Base-by-base conservation (phyloP, 2,329 filamentous ascomycete species). In the Pleomassaria siparia region DNA sequence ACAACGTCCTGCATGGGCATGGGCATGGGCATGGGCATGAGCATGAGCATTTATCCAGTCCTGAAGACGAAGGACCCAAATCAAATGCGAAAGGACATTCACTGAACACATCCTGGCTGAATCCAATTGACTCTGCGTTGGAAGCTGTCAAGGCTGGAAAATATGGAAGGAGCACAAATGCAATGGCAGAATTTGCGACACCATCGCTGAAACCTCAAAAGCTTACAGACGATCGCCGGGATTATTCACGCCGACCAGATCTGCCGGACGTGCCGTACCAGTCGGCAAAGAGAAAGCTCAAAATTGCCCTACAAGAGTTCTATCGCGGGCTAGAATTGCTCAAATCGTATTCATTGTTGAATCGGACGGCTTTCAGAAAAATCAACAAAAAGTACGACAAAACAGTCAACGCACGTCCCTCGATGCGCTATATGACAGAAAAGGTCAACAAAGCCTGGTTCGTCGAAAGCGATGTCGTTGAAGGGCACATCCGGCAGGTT, bases 381-480 rank as follows among this genome's bases (percentile, higher is more conserved):
- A 90, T 99, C 66, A 96, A 95, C 73, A 99, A 99, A 71, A 99
- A 99, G 72, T 97, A 95, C 67, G 91, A 97, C 77, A 99, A 97
- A 74, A 84, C 87, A 2, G 84, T 91, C 47, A 83, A 91, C 59
- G 86, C 90, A 32, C 82, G 87, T 10, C 89, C 89, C 0, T 81
- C 86, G 0, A 81, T 88, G 64, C 82, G 87, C 22, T 97, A 92
- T 70, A 88, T 96, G 82, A 86, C 86, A 25, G 91, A 96, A 59
- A 92, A 92, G 65, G 91, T 99, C 59, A 92, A 89, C 74, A 86
- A 87, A 54, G 82, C 91, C 1, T 90, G 89, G 80, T 99, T 99
- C 62, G 92, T 96, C 32, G 87, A 89, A 66, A 96, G 91, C 66
- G 88, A 95, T 49, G 79, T 89, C 2, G 75, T 95, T 1, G 92